Base-by-base conservation (phyloP, 106 monocot species). In the Acorus calamus region DNA sequence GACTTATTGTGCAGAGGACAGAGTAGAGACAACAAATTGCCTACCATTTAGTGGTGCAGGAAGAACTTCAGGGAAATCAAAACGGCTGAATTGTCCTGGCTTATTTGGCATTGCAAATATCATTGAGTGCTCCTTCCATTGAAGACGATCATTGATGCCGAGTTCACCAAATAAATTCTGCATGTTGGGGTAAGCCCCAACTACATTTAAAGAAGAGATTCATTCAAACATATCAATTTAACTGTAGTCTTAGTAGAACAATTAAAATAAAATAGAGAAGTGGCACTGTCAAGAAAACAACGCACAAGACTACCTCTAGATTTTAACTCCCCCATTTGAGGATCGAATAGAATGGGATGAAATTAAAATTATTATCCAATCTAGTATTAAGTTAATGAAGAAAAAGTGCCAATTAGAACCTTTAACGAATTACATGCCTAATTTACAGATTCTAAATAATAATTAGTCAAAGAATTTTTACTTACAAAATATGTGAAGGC, bases 71-170 rank as follows among this genome's bases (percentile, higher is more conserved):
- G 87, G 91, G 74, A 96, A 96, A 81, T 96, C 96, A 73, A 96
- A 96, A 45, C 96, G 90, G 73, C 96, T 96, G 55, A 96, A 96
- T 55, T 96, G 76, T 61, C 96, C 96, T 67, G 94, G 96, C 66
- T 96, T 96, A 51, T 83, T 78, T 53, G 96, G 96, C 90, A 91
- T 87, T 47, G 96, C 96, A 75, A 96, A 96, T 57, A 96, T 85
- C 96, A 96, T 96, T 6, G 96, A 91, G 64, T 96, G 96, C 53
- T 96, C 91, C 72, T 96, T 96, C 96, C 96, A 96, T 52, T 96
- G 96, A 62, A 96, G 77, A 58, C 87, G 86, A 59, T 96, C 96
- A 74, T 91, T 80, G 66, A 96, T 96, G 53, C 96, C 96, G 78
- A 96, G 90, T 74, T 96, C 96, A 4, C 91, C 84, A 81, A 96